These are phyloP conservation scores for Xylaria sp. DNA, from an alignment of 2,329 filamentous ascomycete species.

Conservation along the genomic window DNA sequence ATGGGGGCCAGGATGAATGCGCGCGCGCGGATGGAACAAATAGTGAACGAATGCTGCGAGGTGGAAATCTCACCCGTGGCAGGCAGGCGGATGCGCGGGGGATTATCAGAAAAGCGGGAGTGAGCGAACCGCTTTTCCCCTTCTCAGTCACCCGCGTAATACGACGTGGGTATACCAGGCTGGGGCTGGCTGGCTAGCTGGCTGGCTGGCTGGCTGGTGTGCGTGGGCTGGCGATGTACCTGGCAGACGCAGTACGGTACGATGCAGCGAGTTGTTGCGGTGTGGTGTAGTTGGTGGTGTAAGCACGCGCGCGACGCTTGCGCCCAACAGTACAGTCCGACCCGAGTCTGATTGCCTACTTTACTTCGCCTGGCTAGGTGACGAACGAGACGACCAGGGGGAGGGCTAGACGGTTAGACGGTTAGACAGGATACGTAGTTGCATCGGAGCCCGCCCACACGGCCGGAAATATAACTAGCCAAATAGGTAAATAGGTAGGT, in stretches of 20 bases:
- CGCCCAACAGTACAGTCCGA: constrained; percentile 40
- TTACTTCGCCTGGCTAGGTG: constrained; percentile 35
- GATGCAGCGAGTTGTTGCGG: constrained; percentile 38
- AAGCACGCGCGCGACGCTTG: constrained; percentile 43
- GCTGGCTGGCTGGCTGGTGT: no score
- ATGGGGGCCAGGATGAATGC: constrained; percentile 34
- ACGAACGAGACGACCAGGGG: constrained; percentile 33
- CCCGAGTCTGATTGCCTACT: constrained; percentile 33
- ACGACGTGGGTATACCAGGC: constrained; percentile 41
- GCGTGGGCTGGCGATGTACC: constrained; percentile 35
- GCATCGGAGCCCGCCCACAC: constrained; percentile 36
- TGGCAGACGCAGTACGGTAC: constrained; percentile 36
- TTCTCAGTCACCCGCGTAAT: constrained; percentile 45
- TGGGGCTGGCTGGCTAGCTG: constrained; percentile 35
- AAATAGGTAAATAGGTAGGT: constrained; percentile 21
- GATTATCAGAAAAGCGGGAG: constrained; percentile 43
- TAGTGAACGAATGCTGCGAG: constrained; percentile 30
- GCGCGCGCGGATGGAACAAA: constrained; percentile 29
- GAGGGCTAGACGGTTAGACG: no score
- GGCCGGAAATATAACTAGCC: constrained; percentile 29
- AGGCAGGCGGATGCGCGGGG: constrained; percentile 43
- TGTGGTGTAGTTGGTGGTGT: constrained; percentile 44
- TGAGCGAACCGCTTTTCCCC: constrained; percentile 44
- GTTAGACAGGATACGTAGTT: constrained; percentile 28
- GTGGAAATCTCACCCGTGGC: constrained; percentile 34